Base-by-base conservation (phyloP, 257 asterid genomes). In the Solanum paucissectum region DNA sequence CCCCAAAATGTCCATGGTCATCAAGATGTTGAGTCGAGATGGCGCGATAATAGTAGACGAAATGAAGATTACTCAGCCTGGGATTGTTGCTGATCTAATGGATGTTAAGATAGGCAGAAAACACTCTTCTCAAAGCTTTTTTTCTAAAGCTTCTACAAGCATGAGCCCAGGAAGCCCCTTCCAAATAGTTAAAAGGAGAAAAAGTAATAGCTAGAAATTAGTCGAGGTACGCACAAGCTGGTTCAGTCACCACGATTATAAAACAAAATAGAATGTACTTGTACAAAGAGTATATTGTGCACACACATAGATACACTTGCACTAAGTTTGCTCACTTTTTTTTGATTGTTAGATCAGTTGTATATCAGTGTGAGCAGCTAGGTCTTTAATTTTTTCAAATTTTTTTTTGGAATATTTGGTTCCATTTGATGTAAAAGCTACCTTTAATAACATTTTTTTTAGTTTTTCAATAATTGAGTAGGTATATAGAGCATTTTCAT, bases 51-150 rank as follows among this genome's bases (percentile, higher is more conserved):
- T 81, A 7, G 85, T 86, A 5, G 89, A 73, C 21, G 89, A 90
- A 18, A 69, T 87, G 32, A 89, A 92, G 90, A 87, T 94, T 32
- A 44, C 92, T 9, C 92, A 85, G 40, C 98, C 98, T 10, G 98
- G 98, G 25, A 84, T 91, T n/a, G 91, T 96, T 87, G 90, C 93
- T 27, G 95, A 95, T 88, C 74, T 93, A n/a, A 93, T 84, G 95
- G 95, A 92, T 20, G 93, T 96, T 52, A 95, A 92, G 83, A 91
- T 93, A 60, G 88, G 93, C 29, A 83, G 64, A 40, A 92, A 87
- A 85, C 74, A 83, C 12, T 92, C 94, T 2, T 88, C 93, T 1
- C 90, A 88, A 23, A 90, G 91, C 77, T 87, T 92, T 66, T 88
- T 92, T 87, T 90, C 96, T 7, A 93, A 93, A 6, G 93, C 91